Conservation (phyloP, 345 rosid species). For the Populus nigra region DNA sequence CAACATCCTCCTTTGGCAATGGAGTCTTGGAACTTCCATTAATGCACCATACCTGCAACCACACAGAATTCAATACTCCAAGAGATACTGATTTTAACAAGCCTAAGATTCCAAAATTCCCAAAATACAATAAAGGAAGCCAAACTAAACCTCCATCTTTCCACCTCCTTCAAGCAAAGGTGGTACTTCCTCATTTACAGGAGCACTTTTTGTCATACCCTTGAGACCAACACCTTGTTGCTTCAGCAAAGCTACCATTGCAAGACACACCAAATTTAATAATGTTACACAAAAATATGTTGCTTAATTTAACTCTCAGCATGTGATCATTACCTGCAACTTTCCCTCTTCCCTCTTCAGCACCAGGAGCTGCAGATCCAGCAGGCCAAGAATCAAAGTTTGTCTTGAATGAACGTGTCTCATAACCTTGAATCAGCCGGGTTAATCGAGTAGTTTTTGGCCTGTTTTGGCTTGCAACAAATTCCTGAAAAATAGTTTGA, state of each 20-base stretch:
- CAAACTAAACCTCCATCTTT: slow-evolving; percentile 77
- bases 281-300: slow-evolving; percentile 8
- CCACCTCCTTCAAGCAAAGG: slow-evolving; percentile 96
- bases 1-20: slow-evolving; percentile 72
- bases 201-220: slow-evolving; percentile 66
- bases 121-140: slow-evolving; percentile 17
- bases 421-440: slow-evolving; percentile 90
- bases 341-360: slow-evolving; percentile 98
- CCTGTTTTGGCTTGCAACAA: slow-evolving; percentile 70
- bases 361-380: slow-evolving; percentile 69
- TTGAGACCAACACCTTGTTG: slow-evolving; percentile 92
- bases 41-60: slow-evolving; percentile 78
- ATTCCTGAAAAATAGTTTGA: slow-evolving; percentile 53
- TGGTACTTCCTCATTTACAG: slow-evolving; percentile 85
- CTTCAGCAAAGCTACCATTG: slow-evolving; percentile 74
- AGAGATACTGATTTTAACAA: background rate
- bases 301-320: slow-evolving; percentile 9
- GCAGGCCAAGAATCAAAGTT: slow-evolving; percentile 97
- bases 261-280: slow-evolving; percentile 25
- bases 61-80: slow-evolving; percentile 12
- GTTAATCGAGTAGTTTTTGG: slow-evolving; percentile 80
- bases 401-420: slow-evolving; percentile 82
- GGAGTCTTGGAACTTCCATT: slow-evolving; percentile 75
- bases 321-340: slow-evolving; percentile 71
- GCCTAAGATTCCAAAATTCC: slow-evolving; percentile 8